Evolutionary conservation across 139 green algal genomes (phyloP), one percentile per base, ranked within the genome.

Genomic region (Tetraselmis striata): DNA sequence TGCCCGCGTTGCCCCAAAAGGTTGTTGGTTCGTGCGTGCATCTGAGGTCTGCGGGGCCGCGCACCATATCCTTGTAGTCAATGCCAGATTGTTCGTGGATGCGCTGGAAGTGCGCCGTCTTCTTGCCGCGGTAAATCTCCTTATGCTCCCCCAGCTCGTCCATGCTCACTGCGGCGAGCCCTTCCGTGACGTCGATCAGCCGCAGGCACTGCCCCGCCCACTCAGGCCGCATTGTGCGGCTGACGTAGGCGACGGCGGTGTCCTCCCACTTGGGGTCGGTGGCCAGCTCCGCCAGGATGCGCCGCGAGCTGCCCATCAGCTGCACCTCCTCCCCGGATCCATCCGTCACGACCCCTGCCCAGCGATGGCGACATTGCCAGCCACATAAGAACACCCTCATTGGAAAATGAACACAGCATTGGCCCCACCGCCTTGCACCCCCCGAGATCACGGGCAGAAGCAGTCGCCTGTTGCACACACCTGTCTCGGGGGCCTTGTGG

Each of bases 61-160:
- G 25, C 2, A 85, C 45, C 90, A 93, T 92, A 31, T 94, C 85
- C 29, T 86, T 45, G 29, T 92, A 94, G 0, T 74, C 30, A 1
- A 93, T 86, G 59, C 89, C 86, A 25, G 84, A 89, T 22, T 30
- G 5, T 31, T 93, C 82, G 67, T 93, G 89, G 18, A 95, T 88
- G 29, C 32, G 77, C 27, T 86, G 78, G 84, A 95, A 95, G 83
- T 95, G 92, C 0, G 30, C 87, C 1, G 78, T 32, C 79, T 95
- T 95, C 77, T 29, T 87, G 31, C 91, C 90, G 0, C 85, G 83
- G 78, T 90, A 93, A 31, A 95, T 93, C 81, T 93, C 84, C 28
- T 91, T 77, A 32, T 88, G 30, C 24, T 74, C 1, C 2, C 78
- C 76, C 31, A 80, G 26, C n/a, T 77, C 78, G 78, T 26, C 45